Percentiles rank a stretch among this genome's conserved stretches.
These are phyloP conservation scores for Allodekkera sacchari DNA, from an alignment of 805 yeast genomes.

Conservation along the genomic window DNA sequence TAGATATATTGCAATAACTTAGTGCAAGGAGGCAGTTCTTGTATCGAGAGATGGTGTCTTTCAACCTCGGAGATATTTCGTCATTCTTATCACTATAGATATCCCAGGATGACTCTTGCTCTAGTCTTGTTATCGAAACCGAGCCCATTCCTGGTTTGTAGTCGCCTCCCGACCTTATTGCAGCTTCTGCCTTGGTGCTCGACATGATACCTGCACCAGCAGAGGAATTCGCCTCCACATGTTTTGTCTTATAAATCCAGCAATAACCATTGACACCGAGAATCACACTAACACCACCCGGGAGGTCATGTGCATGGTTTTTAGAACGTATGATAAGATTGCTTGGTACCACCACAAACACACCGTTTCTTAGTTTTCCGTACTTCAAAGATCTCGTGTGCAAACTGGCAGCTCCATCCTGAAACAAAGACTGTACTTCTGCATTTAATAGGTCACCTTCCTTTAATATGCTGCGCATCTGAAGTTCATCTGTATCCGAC, in stretches of 20 bases:
- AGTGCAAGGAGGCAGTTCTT: constrained; percentile 76
- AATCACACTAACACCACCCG: constrained; percentile 87
- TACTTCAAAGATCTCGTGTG: constrained; percentile 94
- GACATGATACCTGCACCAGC: constrained; percentile 3
- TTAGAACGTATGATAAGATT: constrained; percentile 78
- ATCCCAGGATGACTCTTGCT: constrained; percentile 85
- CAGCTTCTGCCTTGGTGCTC: constrained; percentile 29
- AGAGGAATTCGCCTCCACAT: constrained; percentile 7
- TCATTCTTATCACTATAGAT: constrained; percentile 90
- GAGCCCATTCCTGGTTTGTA: constrained; percentile 53
- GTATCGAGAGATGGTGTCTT: constrained; percentile 76
- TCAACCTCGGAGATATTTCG: constrained; percentile 47
- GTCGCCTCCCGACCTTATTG: constrained; percentile 23
- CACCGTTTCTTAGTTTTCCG: constrained; percentile 91
- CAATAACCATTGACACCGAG: constrained; percentile 92
- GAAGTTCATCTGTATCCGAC: constrained; percentile 90
- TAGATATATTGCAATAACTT: constrained; percentile 78
- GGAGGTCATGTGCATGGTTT: constrained; percentile 80
- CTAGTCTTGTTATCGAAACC: constrained; percentile 73
- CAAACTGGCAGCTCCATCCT: constrained; percentile 86
- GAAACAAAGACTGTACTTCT: constrained; percentile 84
- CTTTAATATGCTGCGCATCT: constrained; percentile 87
- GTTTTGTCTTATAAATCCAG: constrained; percentile 74
- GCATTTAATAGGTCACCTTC: constrained; percentile 96
- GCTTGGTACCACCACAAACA: constrained; percentile 72